A percentile compares a stretch with the other conserved stretches of the same genome.
Conservation (phyloP, 805 yeast genomes). For the Nakazawaea ishiwadae region DNA sequence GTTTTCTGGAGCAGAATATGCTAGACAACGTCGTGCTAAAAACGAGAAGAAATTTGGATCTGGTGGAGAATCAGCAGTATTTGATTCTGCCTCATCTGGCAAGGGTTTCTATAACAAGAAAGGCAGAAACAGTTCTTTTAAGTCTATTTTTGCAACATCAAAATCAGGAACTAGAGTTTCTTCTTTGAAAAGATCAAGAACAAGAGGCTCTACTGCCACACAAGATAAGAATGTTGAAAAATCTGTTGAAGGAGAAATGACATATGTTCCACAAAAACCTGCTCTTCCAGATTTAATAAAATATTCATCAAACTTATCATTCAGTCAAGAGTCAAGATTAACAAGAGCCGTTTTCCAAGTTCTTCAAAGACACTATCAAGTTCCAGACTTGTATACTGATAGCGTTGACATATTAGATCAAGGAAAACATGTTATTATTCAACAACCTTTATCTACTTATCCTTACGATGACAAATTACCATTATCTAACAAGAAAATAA, state of each 20-base stretch:
- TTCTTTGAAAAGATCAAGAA: slow-evolving; percentile 1
- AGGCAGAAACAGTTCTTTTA: background rate
- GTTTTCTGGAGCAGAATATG: slow-evolving; percentile 2
- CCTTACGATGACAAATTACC: slow-evolving; percentile 6
- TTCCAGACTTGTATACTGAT: slow-evolving; percentile 9
- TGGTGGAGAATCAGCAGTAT: background rate
- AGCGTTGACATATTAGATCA: background rate
- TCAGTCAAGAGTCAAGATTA: slow-evolving; percentile 8
- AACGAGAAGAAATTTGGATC: slow-evolving; percentile 3
- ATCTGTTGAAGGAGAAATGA: background rate
- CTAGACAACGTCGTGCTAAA: slow-evolving; percentile 6
- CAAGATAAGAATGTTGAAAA: background rate
- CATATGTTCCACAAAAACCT: slow-evolving; percentile 5
- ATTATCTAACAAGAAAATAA: background rate
- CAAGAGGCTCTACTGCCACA: too few relatives aligned
- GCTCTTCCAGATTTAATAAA: slow-evolving; percentile 9
- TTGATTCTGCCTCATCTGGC: slow-evolving; percentile 1
- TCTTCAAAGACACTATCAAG: slow-evolving; percentile 4
- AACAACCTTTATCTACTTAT: slow-evolving; percentile 7
- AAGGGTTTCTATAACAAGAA: background rate
- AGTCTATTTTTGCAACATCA: slow-evolving; percentile 4
- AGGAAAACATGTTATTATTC: background rate
- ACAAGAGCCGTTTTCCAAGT: slow-evolving; percentile 10
- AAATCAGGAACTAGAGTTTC: slow-evolving; percentile 1
- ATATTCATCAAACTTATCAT: slow-evolving; percentile 9